These are phyloP conservation scores for Aspergillus egyptiacus DNA, from an alignment of 495 filamentous ascomycete species.

Conservation along the genomic window DNA sequence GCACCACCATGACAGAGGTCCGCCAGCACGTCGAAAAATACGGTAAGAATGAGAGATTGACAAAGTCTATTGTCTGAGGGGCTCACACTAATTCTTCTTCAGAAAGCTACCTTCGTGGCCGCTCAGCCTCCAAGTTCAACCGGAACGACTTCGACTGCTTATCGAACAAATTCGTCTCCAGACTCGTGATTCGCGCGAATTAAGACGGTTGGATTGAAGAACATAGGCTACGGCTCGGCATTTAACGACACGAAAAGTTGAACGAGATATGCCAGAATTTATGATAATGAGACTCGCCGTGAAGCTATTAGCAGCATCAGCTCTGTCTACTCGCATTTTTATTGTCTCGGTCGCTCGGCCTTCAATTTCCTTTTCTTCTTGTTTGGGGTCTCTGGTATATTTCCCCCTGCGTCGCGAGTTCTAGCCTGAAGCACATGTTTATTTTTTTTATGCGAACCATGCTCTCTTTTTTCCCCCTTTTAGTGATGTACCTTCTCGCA, in stretches of 20 bases:
- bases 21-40: slow-evolving; percentile 81
- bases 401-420: slow-evolving; percentile 15
- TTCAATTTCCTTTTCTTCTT: slow-evolving; percentile 11
- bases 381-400: slow-evolving; percentile 20
- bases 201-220: slow-evolving; percentile 37
- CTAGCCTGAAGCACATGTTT: slow-evolving; percentile 22
- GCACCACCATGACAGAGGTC: slow-evolving; percentile 91
- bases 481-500: slow-evolving; percentile 42
- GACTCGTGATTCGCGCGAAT: slow-evolving; percentile 89
- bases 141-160: slow-evolving; percentile 85
- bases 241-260: slow-evolving; percentile 18
- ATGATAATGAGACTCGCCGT: slow-evolving; percentile 25
- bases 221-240: slow-evolving; percentile 19
- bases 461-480: slow-evolving; percentile 23
- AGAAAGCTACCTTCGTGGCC: slow-evolving; percentile 57
- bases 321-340: slow-evolving; percentile 18
- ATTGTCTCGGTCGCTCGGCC: slow-evolving; percentile 13
- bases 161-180: slow-evolving; percentile 90
- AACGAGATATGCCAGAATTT: slow-evolving; percentile 25
- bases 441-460: slow-evolving; percentile 25
- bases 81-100: slow-evolving; percentile 23
- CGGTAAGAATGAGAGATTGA: slow-evolving; percentile 44
- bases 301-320: slow-evolving; percentile 20
- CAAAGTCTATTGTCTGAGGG: neutral
- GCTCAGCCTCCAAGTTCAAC: slow-evolving; percentile 67